A percentile compares a stretch with the other conserved stretches of the same genome.
These are phyloP conservation scores for Aspergillus leporis DNA, from an alignment of 495 filamentous ascomycete species.

Conservation along the genomic window DNA sequence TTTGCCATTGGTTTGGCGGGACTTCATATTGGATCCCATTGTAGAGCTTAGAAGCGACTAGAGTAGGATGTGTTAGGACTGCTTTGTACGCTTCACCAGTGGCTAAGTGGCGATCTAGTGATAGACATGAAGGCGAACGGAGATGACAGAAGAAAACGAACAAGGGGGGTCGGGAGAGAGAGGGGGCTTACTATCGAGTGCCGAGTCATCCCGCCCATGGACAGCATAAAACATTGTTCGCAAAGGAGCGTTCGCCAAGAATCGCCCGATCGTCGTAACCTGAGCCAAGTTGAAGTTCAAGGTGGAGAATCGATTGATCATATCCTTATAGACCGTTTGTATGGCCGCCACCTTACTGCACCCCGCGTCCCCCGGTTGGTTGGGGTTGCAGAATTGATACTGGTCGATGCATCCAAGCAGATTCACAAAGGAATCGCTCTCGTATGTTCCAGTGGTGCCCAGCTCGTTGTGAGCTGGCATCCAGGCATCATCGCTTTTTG, in stretches of 20 bases:
- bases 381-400: constrained; percentile 23
- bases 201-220: constrained; percentile 6
- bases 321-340: neutral
- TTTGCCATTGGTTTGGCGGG: constrained; percentile 34
- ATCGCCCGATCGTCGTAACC: neutral
- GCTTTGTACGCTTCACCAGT: too few relatives aligned
- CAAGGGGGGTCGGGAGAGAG: too few relatives aligned
- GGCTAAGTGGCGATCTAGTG: too few relatives aligned
- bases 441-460: neutral
- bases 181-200: constrained; percentile 1
- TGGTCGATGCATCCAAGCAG: constrained; percentile 24
- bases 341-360: neutral
- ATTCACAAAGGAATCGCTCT: neutral
- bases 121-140: too few relatives aligned
- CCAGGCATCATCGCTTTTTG: constrained; percentile 22
- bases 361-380: neutral
- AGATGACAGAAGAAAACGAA: neutral
- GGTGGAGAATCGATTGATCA: neutral
- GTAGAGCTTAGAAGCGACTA: constrained; percentile 2
- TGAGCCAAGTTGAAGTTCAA: constrained; percentile 5
- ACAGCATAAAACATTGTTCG: neutral
- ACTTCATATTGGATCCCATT: constrained; percentile 12
- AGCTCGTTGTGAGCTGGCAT: constrained; percentile 12
- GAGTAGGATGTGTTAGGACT: neutral
- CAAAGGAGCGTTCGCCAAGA: neutral